Percentiles rank a stretch among this genome's conserved stretches.
These are phyloP conservation scores for Trichoderma atrobrunneum DNA, from an alignment of 2,329 filamentous ascomycete species.

Conservation along the genomic window DNA sequence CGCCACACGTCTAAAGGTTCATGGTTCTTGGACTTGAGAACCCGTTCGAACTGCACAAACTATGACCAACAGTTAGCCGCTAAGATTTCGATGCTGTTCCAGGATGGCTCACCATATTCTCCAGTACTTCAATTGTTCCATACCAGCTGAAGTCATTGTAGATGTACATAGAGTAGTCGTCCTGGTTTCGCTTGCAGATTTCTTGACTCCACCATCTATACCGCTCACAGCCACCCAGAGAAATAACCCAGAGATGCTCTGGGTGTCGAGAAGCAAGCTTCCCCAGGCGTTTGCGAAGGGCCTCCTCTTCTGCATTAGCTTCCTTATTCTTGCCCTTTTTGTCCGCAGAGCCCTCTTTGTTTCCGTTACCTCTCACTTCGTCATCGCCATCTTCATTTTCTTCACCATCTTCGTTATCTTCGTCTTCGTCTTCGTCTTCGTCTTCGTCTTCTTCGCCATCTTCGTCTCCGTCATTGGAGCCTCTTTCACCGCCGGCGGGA, in stretches of 20 bases:
- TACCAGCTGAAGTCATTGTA: constrained; percentile 43
- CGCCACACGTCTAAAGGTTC: constrained; percentile 25
- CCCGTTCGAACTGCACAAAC: constrained; percentile 36
- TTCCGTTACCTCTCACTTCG: neutral
- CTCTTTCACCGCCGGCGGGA: neutral
- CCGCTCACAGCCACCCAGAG: constrained; percentile 22
- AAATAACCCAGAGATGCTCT: constrained; percentile 21
- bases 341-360: neutral
- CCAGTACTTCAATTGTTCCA: constrained; percentile 40
- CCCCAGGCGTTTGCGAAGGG: neutral
- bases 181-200: constrained; percentile 30
- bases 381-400: neutral
- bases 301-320: neutral
- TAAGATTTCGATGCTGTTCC: neutral
- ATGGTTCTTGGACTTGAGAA: constrained; percentile 16
- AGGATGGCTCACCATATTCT: constrained; percentile 35
- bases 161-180: constrained; percentile 41
- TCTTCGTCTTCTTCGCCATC: neutral
- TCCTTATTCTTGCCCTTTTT: neutral
- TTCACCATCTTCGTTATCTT: neutral
- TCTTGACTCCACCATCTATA: constrained; percentile 25
- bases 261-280: constrained; percentile 24
- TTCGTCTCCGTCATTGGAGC: neutral
- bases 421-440: neutral
- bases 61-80: neutral